Percentiles rank a stretch among this genome's conserved stretches.
These are phyloP conservation scores for Lactuca sativa DNA, from an alignment of 129 eudicot species.

Conservation along the genomic window DNA sequence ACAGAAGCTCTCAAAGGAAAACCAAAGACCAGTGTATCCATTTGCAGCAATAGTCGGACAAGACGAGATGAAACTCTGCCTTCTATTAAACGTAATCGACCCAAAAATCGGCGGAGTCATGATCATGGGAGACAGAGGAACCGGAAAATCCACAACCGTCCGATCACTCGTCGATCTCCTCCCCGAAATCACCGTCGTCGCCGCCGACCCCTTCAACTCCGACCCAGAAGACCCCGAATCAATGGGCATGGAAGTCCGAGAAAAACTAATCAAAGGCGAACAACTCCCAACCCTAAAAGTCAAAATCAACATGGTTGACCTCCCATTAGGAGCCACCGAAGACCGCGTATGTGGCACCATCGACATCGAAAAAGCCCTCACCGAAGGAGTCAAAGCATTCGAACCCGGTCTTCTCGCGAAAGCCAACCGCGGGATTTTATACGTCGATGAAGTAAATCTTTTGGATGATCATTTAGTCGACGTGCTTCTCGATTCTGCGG, in stretches of 20 bases:
- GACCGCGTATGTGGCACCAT: conserved; percentile 95
- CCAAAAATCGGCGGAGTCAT: conserved; percentile 98
- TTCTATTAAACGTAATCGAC: conserved; percentile 81
- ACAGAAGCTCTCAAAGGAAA: conserved; percentile 72
- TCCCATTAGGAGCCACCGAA: conserved; percentile 95
- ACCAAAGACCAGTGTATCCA: conserved; percentile 90
- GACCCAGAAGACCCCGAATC: conserved; percentile 92
- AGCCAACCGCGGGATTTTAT: conserved; percentile 83
- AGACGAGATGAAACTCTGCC: conserved; percentile 96
- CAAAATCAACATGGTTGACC: conserved; percentile 96
- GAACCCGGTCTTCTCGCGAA: conserved; percentile 96
- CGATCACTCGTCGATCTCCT: conserved; percentile 92
- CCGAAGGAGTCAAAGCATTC: conserved; percentile 92
- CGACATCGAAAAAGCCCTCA: conserved; percentile 87
- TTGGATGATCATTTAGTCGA: conserved; percentile 85
- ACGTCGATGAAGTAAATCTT: conserved; percentile 83
- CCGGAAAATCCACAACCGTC: conserved; percentile 92
- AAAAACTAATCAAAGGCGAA: conserved; percentile 65
- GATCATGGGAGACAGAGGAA: conserved; percentile 98
- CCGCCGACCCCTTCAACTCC: conserved; percentile 85
- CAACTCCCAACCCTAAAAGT: conserved; percentile 52
- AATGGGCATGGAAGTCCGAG: conserved; percentile 90
- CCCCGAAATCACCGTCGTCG: conserved; percentile 80
- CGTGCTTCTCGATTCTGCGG: conserved; percentile 90
- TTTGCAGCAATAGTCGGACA: conserved; percentile 99